Conservation (phyloP, 1,284 basidiomycete genomes). For the Ganoderma boninense region DNA sequence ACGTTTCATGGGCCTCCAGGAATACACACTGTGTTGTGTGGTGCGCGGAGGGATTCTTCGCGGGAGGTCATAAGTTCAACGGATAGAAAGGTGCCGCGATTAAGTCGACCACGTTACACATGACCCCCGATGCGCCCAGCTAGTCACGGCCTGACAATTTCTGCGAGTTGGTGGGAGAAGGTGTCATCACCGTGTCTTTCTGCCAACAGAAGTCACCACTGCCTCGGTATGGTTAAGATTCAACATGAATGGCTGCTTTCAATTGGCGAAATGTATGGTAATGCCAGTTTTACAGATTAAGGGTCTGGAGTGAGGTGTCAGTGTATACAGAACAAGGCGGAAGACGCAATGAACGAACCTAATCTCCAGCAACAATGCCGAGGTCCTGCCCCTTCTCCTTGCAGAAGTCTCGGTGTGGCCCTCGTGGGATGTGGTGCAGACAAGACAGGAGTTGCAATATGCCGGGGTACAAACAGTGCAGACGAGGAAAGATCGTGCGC, state of each 20-base stretch:
- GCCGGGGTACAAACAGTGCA: background rate
- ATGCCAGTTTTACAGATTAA: background rate
- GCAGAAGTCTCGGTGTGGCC: background rate
- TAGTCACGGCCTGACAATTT: no score
- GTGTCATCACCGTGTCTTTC: no score
- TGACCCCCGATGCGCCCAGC: no score
- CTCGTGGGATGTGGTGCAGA: background rate
- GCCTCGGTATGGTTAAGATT: no score
- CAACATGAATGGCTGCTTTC: background rate
- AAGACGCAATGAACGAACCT: background rate
- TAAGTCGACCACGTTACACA: constrained; percentile 27
- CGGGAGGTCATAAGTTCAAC: constrained; percentile 48
- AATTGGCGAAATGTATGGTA: background rate
- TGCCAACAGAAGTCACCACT: no score
- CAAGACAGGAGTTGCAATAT: background rate
- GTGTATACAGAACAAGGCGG: background rate
- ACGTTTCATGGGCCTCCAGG: constrained; percentile 53
- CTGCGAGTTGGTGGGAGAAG: no score
- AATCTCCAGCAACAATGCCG: no score
- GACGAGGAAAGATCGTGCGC: background rate
- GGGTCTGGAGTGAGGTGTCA: background rate
- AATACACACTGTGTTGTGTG: constrained; percentile 53
- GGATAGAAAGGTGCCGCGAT: constrained; percentile 55
- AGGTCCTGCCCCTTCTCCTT: background rate
- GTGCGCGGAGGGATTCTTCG: constrained; percentile 49